Conservation (phyloP, 2,329 filamentous ascomycete genomes). For the Intubia oerlemansii region DNA sequence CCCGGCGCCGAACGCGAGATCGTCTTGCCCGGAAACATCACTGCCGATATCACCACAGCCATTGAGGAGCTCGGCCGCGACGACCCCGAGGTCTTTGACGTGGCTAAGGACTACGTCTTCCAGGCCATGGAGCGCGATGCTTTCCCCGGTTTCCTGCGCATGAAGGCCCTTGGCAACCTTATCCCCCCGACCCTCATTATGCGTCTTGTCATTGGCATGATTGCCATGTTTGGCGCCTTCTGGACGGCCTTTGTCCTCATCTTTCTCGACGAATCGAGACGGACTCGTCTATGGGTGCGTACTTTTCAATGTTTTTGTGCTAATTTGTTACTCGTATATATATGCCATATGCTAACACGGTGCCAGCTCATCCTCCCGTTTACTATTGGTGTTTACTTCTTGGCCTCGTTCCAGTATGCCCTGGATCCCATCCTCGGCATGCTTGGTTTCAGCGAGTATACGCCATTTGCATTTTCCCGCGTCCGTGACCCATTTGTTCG, state of each 20-base stretch:
- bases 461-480: conserved; percentile 73
- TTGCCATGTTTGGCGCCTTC: conserved; percentile 76
- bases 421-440: conserved; percentile 82
- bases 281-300: conserved; percentile 68
- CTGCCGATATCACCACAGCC: conserved; percentile 62
- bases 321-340: no score
- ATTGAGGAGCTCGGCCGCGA: conserved; percentile 86
- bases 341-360: conserved; percentile 9
- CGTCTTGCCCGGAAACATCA: conserved; percentile 71
- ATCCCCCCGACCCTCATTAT: conserved; percentile 80
- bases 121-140: conserved; percentile 99
- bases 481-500: conserved; percentile 85
- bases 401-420: conserved; percentile 85
- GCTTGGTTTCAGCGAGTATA: conserved; percentile 86
- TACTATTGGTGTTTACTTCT: conserved; percentile 70
- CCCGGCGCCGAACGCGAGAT: conserved; percentile 95
- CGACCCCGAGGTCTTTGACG: conserved; percentile 91
- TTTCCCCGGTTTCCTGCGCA: conserved; percentile 88
- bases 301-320: conserved; percentile 1
- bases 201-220: conserved; percentile 63
- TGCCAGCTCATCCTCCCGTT: conserved; percentile 59
- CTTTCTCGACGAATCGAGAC: conserved; percentile 58
- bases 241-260: conserved; percentile 91
- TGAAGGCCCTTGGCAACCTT: conserved; percentile 88
- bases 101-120: conserved; percentile 97